Evolutionary conservation across 257 asterid genomes (phyloP).

Genomic region (Apocynum venetum): DNA sequence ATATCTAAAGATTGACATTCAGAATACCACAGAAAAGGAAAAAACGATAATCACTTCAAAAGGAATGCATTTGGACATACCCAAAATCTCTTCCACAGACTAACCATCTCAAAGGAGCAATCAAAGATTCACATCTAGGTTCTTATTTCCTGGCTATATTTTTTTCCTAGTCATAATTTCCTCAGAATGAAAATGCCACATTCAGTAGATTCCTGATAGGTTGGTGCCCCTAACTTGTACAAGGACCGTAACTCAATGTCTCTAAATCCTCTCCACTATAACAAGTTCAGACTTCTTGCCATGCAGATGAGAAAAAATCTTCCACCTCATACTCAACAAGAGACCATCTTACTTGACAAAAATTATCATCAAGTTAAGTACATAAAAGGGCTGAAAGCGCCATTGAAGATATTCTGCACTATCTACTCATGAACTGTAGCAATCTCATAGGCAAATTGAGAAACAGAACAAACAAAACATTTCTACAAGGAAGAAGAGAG

Average conservation of each 20-base stretch:
- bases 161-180: conserved; percentile 3
- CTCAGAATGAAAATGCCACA: not conserved
- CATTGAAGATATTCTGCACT: not conserved
- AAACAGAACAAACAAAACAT: conserved; percentile 5
- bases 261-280: not conserved
- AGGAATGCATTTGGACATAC: not conserved
- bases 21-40: not conserved
- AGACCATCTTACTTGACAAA: not conserved
- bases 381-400: not conserved
- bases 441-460: not conserved
- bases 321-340: not conserved
- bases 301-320: not conserved
- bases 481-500: not conserved
- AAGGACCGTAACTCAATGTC: not conserved
- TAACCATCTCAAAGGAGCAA: not conserved
- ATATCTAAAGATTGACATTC: not conserved
- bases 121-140: not conserved
- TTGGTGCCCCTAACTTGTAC: not conserved
- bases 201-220: not conserved
- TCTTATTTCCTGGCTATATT: not conserved
- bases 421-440: not conserved
- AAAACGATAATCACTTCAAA: not conserved
- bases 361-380: conserved; percentile 2
- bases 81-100: not conserved
- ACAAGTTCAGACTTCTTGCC: not conserved